Evolutionary conservation across 768 basidiomycete genomes (phyloP), one percentile per base, ranked within the genome.

Genomic region (Pleurotus giganteus): DNA sequence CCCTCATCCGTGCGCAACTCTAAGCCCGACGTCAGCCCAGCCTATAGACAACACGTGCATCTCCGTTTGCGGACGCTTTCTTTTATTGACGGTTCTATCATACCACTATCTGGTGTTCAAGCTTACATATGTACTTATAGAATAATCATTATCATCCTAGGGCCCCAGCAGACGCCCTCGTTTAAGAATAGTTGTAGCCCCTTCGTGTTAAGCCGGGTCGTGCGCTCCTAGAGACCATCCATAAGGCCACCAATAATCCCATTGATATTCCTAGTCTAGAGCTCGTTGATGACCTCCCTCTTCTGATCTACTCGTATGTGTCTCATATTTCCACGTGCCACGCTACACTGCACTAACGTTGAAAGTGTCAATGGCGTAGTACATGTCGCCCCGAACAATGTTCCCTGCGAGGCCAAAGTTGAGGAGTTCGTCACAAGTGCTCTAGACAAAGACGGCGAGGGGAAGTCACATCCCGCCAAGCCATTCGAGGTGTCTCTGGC

Each of bases 331-430:
- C 27, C 5, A 23, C 4, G 29, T 31, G n/a, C 9, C 15, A 28
- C 4, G 8, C 8, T 27, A 12, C n/a, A n/a, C 46, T 47, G 13
- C 26, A 23, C 28, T n/a, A 12, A 15, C 28, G n/a, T n/a, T n/a
- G n/a, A n/a, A n/a, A 47, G 46, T 12, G 46, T 29, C 7, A 47
- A 47, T 32, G 46, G 31, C 28, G 7, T 29, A 4, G 27, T 47
- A 11, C 46, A 47, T n/a, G 13, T 47, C n/a, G 46, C 46, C 26
- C 46, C 46, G 26, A 47, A 47, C 17, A 47, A 47, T 12, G 23
- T n/a, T n/a, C 24, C 28, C 12, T 27, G 28, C 46, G 31, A 47
- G 13, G 28, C 7, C 28, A 24, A 47, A 21, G n/a, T 47, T 27
- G 6, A 47, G 28, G 46, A 47, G 15, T 2, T n/a, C 6, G 46